A percentile compares a stretch with the other conserved stretches of the same genome.
These are phyloP conservation scores for Globisporangium paddicum DNA, from an alignment of 352 stramenopile species.

Conservation along the genomic window DNA sequence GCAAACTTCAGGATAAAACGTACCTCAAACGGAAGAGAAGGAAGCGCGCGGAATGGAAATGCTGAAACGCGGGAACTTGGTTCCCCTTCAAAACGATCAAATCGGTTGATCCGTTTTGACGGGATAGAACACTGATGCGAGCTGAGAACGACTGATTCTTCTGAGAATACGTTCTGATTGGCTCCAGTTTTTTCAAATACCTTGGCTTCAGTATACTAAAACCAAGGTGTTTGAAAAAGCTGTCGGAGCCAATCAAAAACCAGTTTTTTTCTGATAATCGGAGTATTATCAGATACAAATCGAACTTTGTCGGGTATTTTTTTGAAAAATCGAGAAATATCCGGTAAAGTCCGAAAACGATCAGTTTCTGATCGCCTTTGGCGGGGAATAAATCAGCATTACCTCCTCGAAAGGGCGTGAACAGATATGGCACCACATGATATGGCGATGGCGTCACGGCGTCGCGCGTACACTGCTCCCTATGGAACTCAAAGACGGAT, in stretches of 20 bases:
- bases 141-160: too few relatives aligned
- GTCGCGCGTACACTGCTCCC: background rate
- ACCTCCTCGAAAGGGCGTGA: constrained; percentile 4
- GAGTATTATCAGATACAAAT: too few relatives aligned
- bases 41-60: constrained; percentile 6
- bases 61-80: constrained; percentile 3
- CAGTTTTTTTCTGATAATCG: too few relatives aligned
- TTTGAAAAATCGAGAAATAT: too few relatives aligned
- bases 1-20: background rate
- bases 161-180: too few relatives aligned
- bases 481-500: background rate
- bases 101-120: background rate
- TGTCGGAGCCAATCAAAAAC: too few relatives aligned
- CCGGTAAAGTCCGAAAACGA: too few relatives aligned
- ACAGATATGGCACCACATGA: background rate
- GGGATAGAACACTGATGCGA: background rate
- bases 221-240: too few relatives aligned
- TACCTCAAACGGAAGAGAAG: constrained; percentile 2
- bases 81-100: background rate
- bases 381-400: background rate
- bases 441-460: background rate
- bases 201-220: too few relatives aligned
- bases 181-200: too few relatives aligned
- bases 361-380: background rate
- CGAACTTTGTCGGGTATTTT: too few relatives aligned